Evolutionary conservation across 805 yeast genomes (phyloP).

Genomic region (Yarrowia bubula): DNA sequence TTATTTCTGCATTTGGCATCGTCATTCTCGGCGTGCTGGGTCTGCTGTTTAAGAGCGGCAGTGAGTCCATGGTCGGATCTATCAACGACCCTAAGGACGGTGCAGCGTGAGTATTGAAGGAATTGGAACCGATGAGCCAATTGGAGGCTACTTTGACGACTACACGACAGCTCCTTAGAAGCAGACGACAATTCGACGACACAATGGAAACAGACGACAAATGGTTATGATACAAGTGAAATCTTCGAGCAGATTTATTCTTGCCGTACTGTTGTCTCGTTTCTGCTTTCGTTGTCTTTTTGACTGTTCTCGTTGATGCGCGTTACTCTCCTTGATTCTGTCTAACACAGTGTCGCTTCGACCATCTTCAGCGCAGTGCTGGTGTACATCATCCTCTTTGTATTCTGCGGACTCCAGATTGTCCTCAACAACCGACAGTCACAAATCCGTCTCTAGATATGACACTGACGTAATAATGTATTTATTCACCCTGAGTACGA

Average conservation of each 20-base stretch:
- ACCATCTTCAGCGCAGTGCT: slow-evolving; percentile 88
- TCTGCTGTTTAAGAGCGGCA: slow-evolving; percentile 70
- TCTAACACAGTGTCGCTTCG: slow-evolving; percentile 61
- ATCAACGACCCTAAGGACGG: slow-evolving; percentile 90
- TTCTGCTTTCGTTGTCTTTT: too few relatives aligned
- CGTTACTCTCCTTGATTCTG: not conserved
- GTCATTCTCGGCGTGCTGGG: slow-evolving; percentile 85
- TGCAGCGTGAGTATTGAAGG: slow-evolving; percentile 53
- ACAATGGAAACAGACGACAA: too few relatives aligned
- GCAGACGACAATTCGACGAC: too few relatives aligned
- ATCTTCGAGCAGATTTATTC: too few relatives aligned
- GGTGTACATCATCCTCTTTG: slow-evolving; percentile 74
- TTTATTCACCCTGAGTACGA: slow-evolving; percentile 15
- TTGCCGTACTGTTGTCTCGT: too few relatives aligned
- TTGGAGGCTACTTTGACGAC: not conserved
- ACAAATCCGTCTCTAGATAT: slow-evolving; percentile 52
- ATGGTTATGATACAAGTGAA: too few relatives aligned
- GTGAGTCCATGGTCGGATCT: slow-evolving; percentile 92
- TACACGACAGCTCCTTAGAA: not conserved
- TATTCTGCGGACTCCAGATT: slow-evolving; percentile 89
- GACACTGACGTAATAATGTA: slow-evolving; percentile 24
- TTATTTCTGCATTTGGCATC: slow-evolving; percentile 87
- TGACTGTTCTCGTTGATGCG: not conserved
- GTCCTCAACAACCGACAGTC: slow-evolving; percentile 60
- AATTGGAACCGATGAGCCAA: too few relatives aligned